These are phyloP conservation scores for Yamadazyma blattariae DNA, from an alignment of 1,139 yeast species.

Conservation along the genomic window DNA sequence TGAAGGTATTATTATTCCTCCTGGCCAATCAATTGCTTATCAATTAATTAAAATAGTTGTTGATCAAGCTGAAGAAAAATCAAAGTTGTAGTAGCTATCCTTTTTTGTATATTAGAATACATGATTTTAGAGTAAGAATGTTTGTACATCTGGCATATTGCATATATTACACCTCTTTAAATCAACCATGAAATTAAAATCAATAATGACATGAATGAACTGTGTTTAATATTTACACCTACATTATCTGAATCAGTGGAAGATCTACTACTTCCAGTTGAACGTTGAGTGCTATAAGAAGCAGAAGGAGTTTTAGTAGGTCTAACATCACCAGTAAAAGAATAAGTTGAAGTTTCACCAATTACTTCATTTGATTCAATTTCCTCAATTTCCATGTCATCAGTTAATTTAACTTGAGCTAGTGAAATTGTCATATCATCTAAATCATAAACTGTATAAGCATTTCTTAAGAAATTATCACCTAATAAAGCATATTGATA, in stretches of 20 bases:
- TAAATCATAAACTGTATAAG: constrained; percentile 76
- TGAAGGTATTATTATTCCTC: constrained; percentile 41
- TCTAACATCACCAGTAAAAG: too few species aligned
- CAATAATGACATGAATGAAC: too few species aligned
- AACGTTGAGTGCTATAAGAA: too few species aligned
- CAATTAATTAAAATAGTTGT: constrained; percentile 42
- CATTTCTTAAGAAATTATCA: constrained; percentile 68
- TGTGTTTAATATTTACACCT: too few species aligned
- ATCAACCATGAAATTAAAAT: not conserved
- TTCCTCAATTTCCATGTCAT: constrained; percentile 24
- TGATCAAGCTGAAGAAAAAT: constrained; percentile 29
- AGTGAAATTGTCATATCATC: constrained; percentile 61
- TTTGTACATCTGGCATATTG: too few species aligned
- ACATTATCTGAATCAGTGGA: too few species aligned
- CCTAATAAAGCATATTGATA: constrained; percentile 48
- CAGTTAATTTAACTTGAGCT: constrained; percentile 54
- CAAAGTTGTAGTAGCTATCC: constrained; percentile 13
- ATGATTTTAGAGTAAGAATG: too few species aligned
- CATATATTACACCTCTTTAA: too few species aligned
- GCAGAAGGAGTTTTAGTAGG: too few species aligned
- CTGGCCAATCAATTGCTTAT: constrained; percentile 40
- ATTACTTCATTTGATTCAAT: constrained; percentile 11
- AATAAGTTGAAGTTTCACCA: constrained; percentile 16
- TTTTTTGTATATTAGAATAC: not conserved
- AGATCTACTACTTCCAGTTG: too few species aligned